These are phyloP conservation scores for Lodderomyces parapsilosis DNA, from an alignment of 1,139 yeast genomes.

Conservation along the genomic window DNA sequence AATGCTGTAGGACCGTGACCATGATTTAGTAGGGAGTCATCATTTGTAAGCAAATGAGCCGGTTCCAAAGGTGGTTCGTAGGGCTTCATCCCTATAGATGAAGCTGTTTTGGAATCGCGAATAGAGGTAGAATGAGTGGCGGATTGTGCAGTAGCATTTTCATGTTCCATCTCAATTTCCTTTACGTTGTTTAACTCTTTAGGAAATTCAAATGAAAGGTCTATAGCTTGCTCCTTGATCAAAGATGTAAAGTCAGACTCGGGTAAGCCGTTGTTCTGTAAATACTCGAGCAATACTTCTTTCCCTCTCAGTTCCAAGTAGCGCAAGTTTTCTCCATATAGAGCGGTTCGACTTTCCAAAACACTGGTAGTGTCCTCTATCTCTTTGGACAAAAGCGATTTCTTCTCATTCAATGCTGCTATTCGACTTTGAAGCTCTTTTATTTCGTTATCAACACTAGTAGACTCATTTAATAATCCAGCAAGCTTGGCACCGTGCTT, in stretches of 20 bases:
- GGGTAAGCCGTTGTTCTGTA: constrained; percentile 25
- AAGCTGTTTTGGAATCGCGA: background rate
- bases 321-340: constrained; percentile 40
- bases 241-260: constrained; percentile 19
- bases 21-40: constrained; percentile 12
- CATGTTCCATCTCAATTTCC: background rate
- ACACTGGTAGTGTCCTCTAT: constrained; percentile 53
- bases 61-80: background rate
- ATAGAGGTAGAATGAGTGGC: no score
- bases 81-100: background rate
- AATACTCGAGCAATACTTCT: constrained; percentile 27
- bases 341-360: constrained; percentile 49
- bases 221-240: constrained; percentile 26
- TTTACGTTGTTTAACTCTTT: background rate
- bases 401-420: constrained; percentile 34
- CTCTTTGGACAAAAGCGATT: constrained; percentile 37
- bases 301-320: constrained; percentile 41
- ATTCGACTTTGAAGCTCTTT: constrained; percentile 39
- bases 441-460: constrained; percentile 42
- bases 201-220: constrained; percentile 26
- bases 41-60: background rate
- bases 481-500: constrained; percentile 47
- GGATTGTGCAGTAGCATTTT: no score
- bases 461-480: constrained; percentile 33
- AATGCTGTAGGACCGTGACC: constrained; percentile 33